A percentile compares a stretch with the other conserved stretches of the same genome.
Conservation (phyloP, 192 early-diverging fungal genomes). For the Backusella liffmaniae region DNA sequence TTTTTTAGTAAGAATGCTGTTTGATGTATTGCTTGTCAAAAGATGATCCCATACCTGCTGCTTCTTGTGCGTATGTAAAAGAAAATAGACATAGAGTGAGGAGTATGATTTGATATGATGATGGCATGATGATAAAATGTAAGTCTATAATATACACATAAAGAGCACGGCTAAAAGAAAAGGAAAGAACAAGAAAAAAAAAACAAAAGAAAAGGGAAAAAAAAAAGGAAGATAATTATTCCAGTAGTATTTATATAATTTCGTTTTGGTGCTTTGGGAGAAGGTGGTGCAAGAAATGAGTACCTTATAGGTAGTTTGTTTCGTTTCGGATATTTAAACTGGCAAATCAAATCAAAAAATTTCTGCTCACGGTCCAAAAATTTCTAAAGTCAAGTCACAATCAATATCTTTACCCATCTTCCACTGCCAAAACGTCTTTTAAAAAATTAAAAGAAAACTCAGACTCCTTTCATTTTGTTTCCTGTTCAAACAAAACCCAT, state of each 20-base stretch:
- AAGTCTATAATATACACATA: constrained; percentile 13
- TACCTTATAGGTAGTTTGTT: background rate
- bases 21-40: background rate
- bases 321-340: constrained; percentile 16
- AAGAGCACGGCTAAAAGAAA: background rate
- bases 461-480: background rate
- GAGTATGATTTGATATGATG: background rate
- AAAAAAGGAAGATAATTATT: constrained; percentile 9
- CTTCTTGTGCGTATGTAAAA: background rate
- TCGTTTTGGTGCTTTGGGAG: background rate
- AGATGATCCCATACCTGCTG: background rate
- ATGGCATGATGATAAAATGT: background rate
- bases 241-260: background rate
- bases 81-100: background rate
- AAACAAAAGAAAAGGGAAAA: background rate
- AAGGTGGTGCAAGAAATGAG: background rate
- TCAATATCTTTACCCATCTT: background rate
- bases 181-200: background rate
- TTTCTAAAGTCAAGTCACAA: constrained; percentile 8
- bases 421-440: background rate
- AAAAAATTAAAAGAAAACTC: background rate
- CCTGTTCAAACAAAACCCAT: background rate
- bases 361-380: constrained; percentile 16
- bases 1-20: background rate
- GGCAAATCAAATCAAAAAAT: constrained; percentile 20